Percentiles rank a stretch among this genome's conserved stretches.
Evolutionary conservation across 108 stramenopile species (phyloP).

Genomic region (Fragilaria radians): DNA sequence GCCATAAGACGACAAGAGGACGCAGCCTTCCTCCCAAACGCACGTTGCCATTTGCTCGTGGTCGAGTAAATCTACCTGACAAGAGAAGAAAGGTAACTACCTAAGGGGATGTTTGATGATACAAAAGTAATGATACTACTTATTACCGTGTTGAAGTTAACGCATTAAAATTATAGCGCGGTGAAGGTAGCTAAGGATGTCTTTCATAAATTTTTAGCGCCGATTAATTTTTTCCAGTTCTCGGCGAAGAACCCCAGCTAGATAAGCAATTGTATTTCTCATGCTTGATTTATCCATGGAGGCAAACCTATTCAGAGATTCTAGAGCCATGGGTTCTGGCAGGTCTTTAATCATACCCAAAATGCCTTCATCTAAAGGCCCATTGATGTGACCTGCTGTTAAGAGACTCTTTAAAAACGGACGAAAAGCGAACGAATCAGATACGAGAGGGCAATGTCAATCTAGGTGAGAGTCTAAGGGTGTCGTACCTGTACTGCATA

Average conservation of each 20-base stretch:
- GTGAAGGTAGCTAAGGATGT: too few species aligned
- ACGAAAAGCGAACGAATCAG: neutral
- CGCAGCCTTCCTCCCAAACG: constrained; percentile 7
- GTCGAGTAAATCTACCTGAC: neutral
- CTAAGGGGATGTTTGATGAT: too few species aligned
- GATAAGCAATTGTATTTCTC: constrained; percentile 65
- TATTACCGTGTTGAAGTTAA: too few species aligned
- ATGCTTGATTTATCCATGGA: constrained; percentile 60
- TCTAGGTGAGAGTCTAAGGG: neutral
- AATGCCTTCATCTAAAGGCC: constrained; percentile 51
- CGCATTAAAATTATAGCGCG: too few species aligned
- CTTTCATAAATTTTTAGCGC: constrained; percentile 21
- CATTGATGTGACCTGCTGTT: constrained; percentile 58
- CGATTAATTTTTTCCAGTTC: constrained; percentile 54
- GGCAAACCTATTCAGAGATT: constrained; percentile 53
- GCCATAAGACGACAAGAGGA: constrained; percentile 4
- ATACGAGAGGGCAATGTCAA: neutral
- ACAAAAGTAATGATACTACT: too few species aligned
- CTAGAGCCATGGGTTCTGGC: constrained; percentile 56
- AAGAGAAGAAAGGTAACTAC: neutral
- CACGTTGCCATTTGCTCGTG: neutral
- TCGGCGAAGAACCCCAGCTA: constrained; percentile 62
- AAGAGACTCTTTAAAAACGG: constrained; percentile 43
- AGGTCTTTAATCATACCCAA: constrained; percentile 65
- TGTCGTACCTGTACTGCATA: constrained; percentile 56